Evolutionary conservation across 2,329 filamentous ascomycete genomes (phyloP).

Genomic region (Fusarium sp.): DNA sequence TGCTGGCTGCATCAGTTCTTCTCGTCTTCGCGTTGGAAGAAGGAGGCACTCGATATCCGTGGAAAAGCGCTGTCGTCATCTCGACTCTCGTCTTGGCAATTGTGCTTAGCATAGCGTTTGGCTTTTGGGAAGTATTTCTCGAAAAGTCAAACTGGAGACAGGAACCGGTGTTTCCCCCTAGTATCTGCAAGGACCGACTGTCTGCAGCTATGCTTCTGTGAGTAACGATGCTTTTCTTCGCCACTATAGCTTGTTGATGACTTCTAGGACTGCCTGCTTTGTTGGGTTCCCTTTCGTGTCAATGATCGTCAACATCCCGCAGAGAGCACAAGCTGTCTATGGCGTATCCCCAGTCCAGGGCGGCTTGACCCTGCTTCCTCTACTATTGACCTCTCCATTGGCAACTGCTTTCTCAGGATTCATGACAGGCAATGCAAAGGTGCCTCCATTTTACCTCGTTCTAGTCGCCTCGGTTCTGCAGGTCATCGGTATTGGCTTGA

Average conservation of each 20-base stretch:
- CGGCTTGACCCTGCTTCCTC: constrained; percentile 15
- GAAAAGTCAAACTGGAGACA: background rate
- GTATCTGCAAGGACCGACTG: background rate
- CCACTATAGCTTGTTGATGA: background rate
- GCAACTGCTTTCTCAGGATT: constrained; percentile 21
- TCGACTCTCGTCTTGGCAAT: constrained; percentile 27
- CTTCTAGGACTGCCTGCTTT: constrained; percentile 6
- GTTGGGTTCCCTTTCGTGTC: constrained; percentile 30
- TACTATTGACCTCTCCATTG: constrained; percentile 24
- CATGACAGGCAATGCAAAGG: constrained; percentile 14
- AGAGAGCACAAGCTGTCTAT: constrained; percentile 25
- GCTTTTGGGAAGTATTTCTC: constrained; percentile 13
- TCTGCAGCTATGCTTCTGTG: constrained; percentile 1
- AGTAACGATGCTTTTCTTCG: background rate
- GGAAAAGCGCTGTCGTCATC: constrained; percentile 55
- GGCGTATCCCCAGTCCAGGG: constrained; percentile 13
- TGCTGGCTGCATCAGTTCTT: constrained; percentile 56
- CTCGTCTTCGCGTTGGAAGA: constrained; percentile 61
- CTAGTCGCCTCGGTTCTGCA: constrained; percentile 15
- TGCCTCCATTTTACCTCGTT: constrained; percentile 26
- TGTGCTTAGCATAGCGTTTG: constrained; percentile 11
- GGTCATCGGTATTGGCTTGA: constrained; percentile 25
- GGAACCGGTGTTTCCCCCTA: constrained; percentile 22
- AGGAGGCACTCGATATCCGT: constrained; percentile 56
- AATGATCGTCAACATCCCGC: constrained; percentile 28